A percentile compares a stretch with the other conserved stretches of the same genome.
Conservation (phyloP, 2,329 filamentous ascomycete genomes). For the Colletotrichum echinochloae region DNA sequence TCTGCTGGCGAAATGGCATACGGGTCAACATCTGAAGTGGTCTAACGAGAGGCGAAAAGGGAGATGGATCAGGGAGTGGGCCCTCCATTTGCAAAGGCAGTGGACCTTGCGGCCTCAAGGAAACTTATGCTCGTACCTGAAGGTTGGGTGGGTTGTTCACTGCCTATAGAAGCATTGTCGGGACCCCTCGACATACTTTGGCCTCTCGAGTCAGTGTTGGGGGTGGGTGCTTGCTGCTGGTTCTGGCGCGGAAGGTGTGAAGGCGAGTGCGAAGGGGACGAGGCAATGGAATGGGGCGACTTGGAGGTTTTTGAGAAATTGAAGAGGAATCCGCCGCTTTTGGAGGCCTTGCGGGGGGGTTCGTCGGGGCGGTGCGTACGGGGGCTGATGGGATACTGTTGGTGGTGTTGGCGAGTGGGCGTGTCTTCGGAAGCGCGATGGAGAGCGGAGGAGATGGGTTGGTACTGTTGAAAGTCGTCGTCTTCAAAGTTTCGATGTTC, state of each 20-base stretch:
- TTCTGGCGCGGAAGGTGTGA: slow-evolving; percentile 35
- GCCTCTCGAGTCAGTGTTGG: slow-evolving; percentile 52
- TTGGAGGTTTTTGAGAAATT: slow-evolving; percentile 63
- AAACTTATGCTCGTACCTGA: slow-evolving; percentile 43
- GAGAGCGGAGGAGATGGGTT: slow-evolving; percentile 46
- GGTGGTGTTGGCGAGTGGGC: slow-evolving; percentile 44
- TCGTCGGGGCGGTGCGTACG: slow-evolving; percentile 45
- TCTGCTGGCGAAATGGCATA: slow-evolving; percentile 44
- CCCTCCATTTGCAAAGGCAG: slow-evolving; percentile 38
- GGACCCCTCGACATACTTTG: slow-evolving; percentile 54
- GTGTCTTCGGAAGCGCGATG: slow-evolving; percentile 43
- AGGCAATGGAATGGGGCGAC: slow-evolving; percentile 50
- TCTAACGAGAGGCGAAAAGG: slow-evolving; percentile 41
- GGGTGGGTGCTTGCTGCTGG: slow-evolving; percentile 44
- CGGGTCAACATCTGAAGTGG: slow-evolving; percentile 36
- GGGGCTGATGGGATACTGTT: slow-evolving; percentile 45
- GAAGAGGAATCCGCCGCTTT: slow-evolving; percentile 61
- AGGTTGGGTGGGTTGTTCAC: slow-evolving; percentile 36
- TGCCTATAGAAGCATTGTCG: slow-evolving; percentile 46
- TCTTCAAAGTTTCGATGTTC: slow-evolving; percentile 43
- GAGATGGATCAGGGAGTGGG: slow-evolving; percentile 39
- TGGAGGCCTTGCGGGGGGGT: slow-evolving; percentile 54
- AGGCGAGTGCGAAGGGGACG: slow-evolving; percentile 44
- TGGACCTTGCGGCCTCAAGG: slow-evolving; percentile 39
- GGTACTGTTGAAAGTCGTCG: slow-evolving; percentile 43